phyloP scores from a whole-genome alignment of 2,329 filamentous ascomycete species.

The Ophiostoma ips region DNA sequence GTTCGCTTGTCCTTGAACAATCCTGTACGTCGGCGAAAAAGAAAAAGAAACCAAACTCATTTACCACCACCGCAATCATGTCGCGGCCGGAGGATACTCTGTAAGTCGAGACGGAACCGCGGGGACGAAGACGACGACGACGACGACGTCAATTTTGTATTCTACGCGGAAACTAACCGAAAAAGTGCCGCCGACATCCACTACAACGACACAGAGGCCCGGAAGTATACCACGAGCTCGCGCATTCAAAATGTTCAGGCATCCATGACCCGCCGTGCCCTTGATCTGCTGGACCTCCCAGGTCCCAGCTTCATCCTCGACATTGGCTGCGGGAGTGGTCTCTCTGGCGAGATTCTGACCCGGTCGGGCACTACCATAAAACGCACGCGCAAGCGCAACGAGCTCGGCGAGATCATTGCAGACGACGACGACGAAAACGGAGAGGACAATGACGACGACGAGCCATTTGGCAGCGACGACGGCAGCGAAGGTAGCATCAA shows the following conservation, averaged over 20 bases:
- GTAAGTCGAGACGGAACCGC: slow-evolving; percentile 38
- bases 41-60: not conserved
- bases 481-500: slow-evolving; percentile 25
- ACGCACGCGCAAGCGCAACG: slow-evolving; percentile 2
- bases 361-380: slow-evolving; percentile 9
- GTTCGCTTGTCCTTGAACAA: too few relatives aligned
- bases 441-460: not conserved
- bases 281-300: slow-evolving; percentile 74
- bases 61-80: slow-evolving; percentile 39
- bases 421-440: not conserved
- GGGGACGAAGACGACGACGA: too few relatives aligned
- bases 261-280: slow-evolving; percentile 83
- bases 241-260: slow-evolving; percentile 94
- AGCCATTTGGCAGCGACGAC: not conserved
- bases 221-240: slow-evolving; percentile 93
- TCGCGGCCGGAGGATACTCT: slow-evolving; percentile 93
- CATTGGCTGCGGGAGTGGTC: slow-evolving; percentile 87
- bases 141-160: not conserved
- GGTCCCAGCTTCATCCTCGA: slow-evolving; percentile 82
- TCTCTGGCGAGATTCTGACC: slow-evolving; percentile 87
- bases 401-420: not conserved
- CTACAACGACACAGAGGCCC: slow-evolving; percentile 90
- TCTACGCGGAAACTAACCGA: slow-evolving; percentile 4
- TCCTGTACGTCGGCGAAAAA: too few relatives aligned
- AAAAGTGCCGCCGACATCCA: slow-evolving; percentile 88